Conservation (phyloP, 306 rosid genomes). For the Potentilla sterilis region DNA sequence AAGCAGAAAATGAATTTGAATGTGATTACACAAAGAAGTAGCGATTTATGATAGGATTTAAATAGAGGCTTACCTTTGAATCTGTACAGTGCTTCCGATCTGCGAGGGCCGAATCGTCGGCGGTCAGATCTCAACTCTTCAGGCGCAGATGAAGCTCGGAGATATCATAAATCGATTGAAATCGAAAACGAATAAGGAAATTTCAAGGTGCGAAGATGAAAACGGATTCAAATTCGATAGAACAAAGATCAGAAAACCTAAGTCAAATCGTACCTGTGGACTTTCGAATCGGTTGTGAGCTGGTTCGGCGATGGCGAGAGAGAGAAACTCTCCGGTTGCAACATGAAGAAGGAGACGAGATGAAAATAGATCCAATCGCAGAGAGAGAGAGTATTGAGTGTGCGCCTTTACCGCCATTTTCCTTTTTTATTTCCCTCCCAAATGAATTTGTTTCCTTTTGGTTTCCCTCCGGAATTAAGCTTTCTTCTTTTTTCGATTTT, state of each 20-base stretch:
- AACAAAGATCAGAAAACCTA: background rate
- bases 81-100: background rate
- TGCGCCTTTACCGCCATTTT: slow-evolving; percentile 19
- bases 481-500: background rate
- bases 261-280: slow-evolving; percentile 5
- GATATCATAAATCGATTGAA: background rate
- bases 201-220: background rate
- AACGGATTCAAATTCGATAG: background rate
- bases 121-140: background rate
- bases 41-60: background rate
- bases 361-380: background rate
- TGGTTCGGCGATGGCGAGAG: background rate
- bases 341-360: background rate
- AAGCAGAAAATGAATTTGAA: background rate
- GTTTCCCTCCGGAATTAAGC: slow-evolving; percentile 17
- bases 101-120: background rate
- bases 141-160: background rate
- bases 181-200: background rate
- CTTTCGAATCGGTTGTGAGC: background rate
- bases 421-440: slow-evolving; percentile 26
- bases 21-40: background rate
- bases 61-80: background rate
- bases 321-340: background rate
- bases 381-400: background rate
- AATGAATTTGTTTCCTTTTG: background rate